Evolutionary conservation across 768 basidiomycete genomes (phyloP).

Genomic region (Boletus subcaerulescens): DNA sequence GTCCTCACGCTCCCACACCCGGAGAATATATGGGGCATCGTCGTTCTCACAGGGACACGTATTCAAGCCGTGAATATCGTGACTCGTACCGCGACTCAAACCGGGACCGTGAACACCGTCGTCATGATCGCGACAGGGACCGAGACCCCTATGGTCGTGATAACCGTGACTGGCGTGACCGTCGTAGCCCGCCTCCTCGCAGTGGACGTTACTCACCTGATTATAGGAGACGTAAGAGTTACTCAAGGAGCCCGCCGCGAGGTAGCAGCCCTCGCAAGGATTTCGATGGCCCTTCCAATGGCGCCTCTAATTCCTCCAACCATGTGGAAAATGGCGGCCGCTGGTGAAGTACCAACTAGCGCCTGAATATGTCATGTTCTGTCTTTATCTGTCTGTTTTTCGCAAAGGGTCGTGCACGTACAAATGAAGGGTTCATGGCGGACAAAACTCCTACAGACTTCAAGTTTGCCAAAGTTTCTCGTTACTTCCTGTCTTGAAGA

Average conservation of each 20-base stretch:
- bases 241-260: conserved; percentile 76
- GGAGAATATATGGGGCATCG: conserved; percentile 98
- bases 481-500: conserved; percentile 48
- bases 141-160: conserved; percentile 69
- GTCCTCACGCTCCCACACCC: conserved; percentile 93
- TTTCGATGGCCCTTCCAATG: conserved; percentile 44
- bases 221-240: conserved; percentile 70
- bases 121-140: conserved; percentile 45
- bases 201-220: conserved; percentile 75
- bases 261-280: conserved; percentile 59
- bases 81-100: conserved; percentile 43
- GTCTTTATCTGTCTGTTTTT: conserved; percentile 26
- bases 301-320: conserved; percentile 34
- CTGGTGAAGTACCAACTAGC: conserved; percentile 50
- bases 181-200: conserved; percentile 69
- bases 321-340: conserved; percentile 46
- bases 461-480: conserved; percentile 53
- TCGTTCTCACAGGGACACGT: conserved; percentile 50
- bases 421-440: conserved; percentile 43
- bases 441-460: conserved; percentile 35
- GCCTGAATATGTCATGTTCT: conserved; percentile 25
- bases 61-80: conserved; percentile 43
- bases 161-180: conserved; percentile 73
- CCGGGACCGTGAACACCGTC: conserved; percentile 42
- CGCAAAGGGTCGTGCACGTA: conserved; percentile 42